These are phyloP conservation scores for Boechera retrofracta DNA, from an alignment of 345 rosid genomes.

Conservation along the genomic window DNA sequence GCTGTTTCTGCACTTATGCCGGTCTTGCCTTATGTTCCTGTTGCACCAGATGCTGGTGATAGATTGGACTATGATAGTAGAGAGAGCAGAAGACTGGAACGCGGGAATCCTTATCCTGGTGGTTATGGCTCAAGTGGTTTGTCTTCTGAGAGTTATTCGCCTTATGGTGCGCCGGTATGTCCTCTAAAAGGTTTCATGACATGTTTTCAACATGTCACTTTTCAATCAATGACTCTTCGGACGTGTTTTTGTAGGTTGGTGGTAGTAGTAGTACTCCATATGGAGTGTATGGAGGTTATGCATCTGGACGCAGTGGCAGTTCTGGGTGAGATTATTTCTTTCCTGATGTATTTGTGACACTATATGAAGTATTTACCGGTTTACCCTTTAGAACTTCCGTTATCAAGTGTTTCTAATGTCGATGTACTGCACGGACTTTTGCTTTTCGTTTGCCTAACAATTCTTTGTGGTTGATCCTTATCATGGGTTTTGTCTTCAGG, in stretches of 20 bases:
- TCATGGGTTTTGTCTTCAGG: slow-evolving; percentile 65
- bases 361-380: background rate
- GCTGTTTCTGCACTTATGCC: slow-evolving; percentile 78
- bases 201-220: background rate
- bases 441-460: slow-evolving; percentile 5
- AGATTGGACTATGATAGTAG: slow-evolving; percentile 55
- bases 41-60: slow-evolving; percentile 62
- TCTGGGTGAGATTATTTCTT: slow-evolving; percentile 73
- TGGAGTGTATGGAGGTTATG: slow-evolving; percentile 87
- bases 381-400: background rate
- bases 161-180: slow-evolving; percentile 67
- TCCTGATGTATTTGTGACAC: slow-evolving; percentile 5
- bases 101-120: slow-evolving; percentile 75
- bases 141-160: slow-evolving; percentile 67
- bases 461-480: slow-evolving; percentile 43
- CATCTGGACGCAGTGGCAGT: slow-evolving; percentile 72
- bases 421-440: background rate
- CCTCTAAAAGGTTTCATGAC: slow-evolving; percentile 18
- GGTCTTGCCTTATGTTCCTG: slow-evolving; percentile 85
- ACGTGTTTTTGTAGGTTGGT: slow-evolving; percentile 60
- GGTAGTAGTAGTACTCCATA: slow-evolving; percentile 68
- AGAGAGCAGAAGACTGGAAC: slow-evolving; percentile 78
- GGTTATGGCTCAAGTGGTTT: slow-evolving; percentile 73
- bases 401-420: background rate
- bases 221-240: slow-evolving; percentile 21